phyloP scores from a whole-genome alignment of 176 grass and related monocot species.

The Oryza brachyantha region DNA sequence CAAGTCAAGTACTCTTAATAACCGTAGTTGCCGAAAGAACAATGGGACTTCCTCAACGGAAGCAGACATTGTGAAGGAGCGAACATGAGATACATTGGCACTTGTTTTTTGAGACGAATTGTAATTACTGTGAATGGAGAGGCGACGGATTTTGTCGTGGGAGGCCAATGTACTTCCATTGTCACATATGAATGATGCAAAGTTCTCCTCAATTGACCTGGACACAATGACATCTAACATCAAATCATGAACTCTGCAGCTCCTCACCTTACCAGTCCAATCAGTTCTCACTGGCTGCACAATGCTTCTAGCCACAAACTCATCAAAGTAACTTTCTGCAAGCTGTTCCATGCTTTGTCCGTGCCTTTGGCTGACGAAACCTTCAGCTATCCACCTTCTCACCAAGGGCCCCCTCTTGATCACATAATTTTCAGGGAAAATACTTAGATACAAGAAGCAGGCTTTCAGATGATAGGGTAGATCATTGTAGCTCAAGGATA shows the following conservation, averaged over 20 bases:
- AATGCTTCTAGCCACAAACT: background rate
- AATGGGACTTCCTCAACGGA: background rate
- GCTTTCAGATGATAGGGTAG: constrained; percentile 31
- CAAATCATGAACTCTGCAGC: constrained; percentile 37
- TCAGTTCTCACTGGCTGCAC: background rate
- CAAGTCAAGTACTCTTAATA: background rate
- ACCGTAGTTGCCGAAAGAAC: background rate
- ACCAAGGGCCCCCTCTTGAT: constrained; percentile 17
- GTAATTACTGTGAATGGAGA: background rate
- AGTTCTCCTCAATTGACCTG: constrained; percentile 39
- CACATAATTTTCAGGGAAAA: constrained; percentile 24
- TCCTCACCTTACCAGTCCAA: constrained; percentile 30
- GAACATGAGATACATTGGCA: background rate
- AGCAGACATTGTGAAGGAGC: background rate
- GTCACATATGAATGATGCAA: constrained; percentile 6
- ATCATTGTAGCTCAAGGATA: constrained; percentile 44
- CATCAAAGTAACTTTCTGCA: constrained; percentile 1
- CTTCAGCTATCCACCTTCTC: constrained; percentile 48
- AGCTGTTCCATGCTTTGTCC: constrained; percentile 29
- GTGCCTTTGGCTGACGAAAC: constrained; percentile 23
- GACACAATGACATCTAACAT: constrained; percentile 41
- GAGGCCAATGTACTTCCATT: background rate
- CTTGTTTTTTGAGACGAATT: background rate
- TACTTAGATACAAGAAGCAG: constrained; percentile 14
- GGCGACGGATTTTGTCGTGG: background rate